Conservation (phyloP, 805 yeast genomes). For the Lipomyces mesembrius region DNA sequence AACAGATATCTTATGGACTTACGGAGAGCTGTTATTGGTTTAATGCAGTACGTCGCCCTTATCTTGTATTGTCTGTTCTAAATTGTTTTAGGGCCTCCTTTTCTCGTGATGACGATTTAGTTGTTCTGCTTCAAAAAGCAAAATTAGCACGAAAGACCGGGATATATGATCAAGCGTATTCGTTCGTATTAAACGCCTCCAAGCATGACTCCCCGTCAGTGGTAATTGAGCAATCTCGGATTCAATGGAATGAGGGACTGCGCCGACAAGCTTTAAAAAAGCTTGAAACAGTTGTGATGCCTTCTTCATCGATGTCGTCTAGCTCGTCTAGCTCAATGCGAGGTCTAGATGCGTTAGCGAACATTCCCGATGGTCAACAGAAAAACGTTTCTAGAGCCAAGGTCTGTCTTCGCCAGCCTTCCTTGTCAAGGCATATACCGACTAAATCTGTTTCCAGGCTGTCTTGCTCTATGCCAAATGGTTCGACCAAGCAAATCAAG, state of each 20-base stretch:
- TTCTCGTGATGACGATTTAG: conserved; percentile 48
- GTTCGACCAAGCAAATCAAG: conserved; percentile 84
- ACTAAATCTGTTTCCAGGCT: conserved; percentile 44
- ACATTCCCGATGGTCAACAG: neutral
- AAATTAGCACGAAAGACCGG: conserved; percentile 68
- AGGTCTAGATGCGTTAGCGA: neutral
- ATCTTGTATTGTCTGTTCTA: neutral
- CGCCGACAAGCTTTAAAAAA: conserved; percentile 71
- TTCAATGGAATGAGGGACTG: conserved; percentile 89
- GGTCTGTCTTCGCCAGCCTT: conserved; percentile 3
- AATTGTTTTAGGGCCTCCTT: conserved; percentile 14
- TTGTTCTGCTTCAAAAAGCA: conserved; percentile 59
- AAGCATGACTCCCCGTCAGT: conserved; percentile 45
- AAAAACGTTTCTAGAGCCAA: conserved; percentile 12
- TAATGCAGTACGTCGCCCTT: conserved; percentile 36
- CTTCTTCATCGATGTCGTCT: neutral
- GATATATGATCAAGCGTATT: conserved; percentile 72
- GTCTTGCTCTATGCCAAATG: conserved; percentile 83
- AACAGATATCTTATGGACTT: conserved; percentile 64
- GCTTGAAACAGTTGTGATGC: conserved; percentile 21
- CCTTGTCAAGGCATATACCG: neutral
- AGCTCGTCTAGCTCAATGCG: neutral
- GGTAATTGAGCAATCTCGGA: conserved; percentile 69
- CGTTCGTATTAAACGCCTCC: conserved; percentile 63
- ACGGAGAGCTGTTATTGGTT: conserved; percentile 56